Conservation (phyloP, 441 rosid genomes). For the Erodium texanum region DNA sequence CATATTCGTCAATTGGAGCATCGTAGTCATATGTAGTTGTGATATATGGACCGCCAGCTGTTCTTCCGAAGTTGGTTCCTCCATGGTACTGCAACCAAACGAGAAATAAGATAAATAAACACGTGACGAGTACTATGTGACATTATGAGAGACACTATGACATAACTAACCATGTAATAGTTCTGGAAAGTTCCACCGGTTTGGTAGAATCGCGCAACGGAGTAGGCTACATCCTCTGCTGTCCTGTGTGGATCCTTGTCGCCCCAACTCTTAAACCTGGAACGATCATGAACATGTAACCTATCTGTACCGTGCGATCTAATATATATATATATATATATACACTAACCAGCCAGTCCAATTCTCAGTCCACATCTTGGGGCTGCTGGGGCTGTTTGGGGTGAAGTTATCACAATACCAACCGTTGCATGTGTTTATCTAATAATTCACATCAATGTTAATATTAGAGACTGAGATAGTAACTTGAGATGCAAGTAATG, state of each 20-base stretch:
- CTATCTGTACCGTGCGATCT: too few relatives aligned
- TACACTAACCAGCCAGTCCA: slow-evolving; percentile 44
- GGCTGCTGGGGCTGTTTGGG: slow-evolving; percentile 30
- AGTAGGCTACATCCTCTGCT: slow-evolving; percentile 42
- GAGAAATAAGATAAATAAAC: too few relatives aligned
- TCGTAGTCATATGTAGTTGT: slow-evolving; percentile 2
- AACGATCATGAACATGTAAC: too few relatives aligned
- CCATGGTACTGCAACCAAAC: slow-evolving; percentile 23
- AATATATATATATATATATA: too few relatives aligned
- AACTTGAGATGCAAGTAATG: too few relatives aligned
- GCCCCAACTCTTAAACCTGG: slow-evolving; percentile 43
- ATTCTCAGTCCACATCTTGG: slow-evolving; percentile 45
- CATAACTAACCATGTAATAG: slow-evolving; percentile 25
- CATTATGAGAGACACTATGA: too few relatives aligned
- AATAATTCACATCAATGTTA: not conserved
- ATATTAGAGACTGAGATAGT: too few relatives aligned
- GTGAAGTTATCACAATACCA: slow-evolving; percentile 33
- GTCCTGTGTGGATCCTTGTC: slow-evolving; percentile 39
- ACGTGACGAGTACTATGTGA: too few relatives aligned
- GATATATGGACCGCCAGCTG: slow-evolving; percentile 17
- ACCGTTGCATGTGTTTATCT: slow-evolving; percentile 43
- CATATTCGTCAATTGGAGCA: slow-evolving; percentile 15
- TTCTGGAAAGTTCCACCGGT: slow-evolving; percentile 26
- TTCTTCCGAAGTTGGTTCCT: slow-evolving; percentile 16
- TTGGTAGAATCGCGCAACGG: slow-evolving; percentile 33